phyloP scores from a whole-genome alignment of 306 rosid genomes.

The Pyrus communis region DNA sequence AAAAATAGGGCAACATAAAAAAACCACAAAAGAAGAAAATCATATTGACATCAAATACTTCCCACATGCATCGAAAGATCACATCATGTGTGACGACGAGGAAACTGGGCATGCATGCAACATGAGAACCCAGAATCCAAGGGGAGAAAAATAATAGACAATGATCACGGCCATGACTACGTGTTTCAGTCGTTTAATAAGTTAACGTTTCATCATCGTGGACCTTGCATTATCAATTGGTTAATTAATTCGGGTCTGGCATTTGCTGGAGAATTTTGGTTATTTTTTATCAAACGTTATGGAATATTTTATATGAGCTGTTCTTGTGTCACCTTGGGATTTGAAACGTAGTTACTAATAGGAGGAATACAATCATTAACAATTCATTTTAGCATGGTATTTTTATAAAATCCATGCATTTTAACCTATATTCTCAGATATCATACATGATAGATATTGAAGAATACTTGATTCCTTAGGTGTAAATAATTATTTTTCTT shows the following conservation, averaged over 20 bases:
- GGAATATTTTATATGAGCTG: not conserved
- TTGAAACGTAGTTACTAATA: constrained; percentile 9
- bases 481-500: too few species aligned
- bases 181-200: not conserved
- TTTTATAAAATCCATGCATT: not conserved
- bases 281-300: constrained; percentile 26
- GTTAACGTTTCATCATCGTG: constrained; percentile 12
- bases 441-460: too few species aligned
- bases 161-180: not conserved
- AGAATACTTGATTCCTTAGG: too few species aligned
- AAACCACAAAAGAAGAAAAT: not conserved
- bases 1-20: not conserved
- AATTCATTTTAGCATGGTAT: not conserved
- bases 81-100: constrained; percentile 64
- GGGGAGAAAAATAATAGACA: constrained; percentile 30
- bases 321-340: constrained; percentile 14
- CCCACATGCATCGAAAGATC: constrained; percentile 4
- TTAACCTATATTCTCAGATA: not conserved
- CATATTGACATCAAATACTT: constrained; percentile 8
- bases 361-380: not conserved
- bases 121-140: constrained; percentile 84
- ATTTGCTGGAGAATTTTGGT: constrained; percentile 49
- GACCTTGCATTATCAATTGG: constrained; percentile 37
- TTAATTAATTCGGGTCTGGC: constrained; percentile 35
- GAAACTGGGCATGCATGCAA: constrained; percentile 43